phyloP scores from a whole-genome alignment of 108 stramenopile genomes.

The Poteriospumella lacustris region DNA sequence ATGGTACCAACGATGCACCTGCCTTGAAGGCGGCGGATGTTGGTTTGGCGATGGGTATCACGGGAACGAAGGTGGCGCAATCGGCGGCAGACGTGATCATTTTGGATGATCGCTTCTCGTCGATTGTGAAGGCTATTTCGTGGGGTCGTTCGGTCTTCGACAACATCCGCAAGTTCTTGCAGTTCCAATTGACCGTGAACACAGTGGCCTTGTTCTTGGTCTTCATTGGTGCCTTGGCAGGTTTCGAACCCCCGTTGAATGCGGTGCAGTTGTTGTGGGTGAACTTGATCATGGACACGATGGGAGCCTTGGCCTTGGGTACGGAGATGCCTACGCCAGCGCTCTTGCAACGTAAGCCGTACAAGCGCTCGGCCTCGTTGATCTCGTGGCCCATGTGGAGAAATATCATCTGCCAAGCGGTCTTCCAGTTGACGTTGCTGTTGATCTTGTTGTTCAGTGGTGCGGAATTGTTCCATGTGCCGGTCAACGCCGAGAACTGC shows the following conservation, averaged over 20 bases:
- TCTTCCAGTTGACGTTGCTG: conserved; percentile 43
- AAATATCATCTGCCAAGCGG: conserved; percentile 39
- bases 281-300: conserved; percentile 94
- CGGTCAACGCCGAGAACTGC: neutral
- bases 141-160: conserved; percentile 57
- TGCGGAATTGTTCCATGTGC: neutral
- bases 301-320: conserved; percentile 92
- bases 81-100: conserved; percentile 30
- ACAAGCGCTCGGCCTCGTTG: conserved; percentile 45
- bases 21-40: conserved; percentile 74
- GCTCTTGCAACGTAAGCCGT: conserved; percentile 42
- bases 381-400: conserved; percentile 44
- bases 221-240: conserved; percentile 70
- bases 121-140: conserved; percentile 55
- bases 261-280: conserved; percentile 95
- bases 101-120: conserved; percentile 49
- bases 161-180: conserved; percentile 58
- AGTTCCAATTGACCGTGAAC: conserved; percentile 42
- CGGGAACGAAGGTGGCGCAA: conserved; percentile 33
- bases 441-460: neutral
- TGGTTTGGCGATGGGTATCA: conserved; percentile 34
- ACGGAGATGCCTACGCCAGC: conserved; percentile 53
- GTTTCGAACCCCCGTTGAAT: conserved; percentile 78
- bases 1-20: conserved; percentile 98
- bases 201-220: neutral